These are phyloP conservation scores for Mycena galericulata DNA, from an alignment of 768 basidiomycete species.

Conservation along the genomic window DNA sequence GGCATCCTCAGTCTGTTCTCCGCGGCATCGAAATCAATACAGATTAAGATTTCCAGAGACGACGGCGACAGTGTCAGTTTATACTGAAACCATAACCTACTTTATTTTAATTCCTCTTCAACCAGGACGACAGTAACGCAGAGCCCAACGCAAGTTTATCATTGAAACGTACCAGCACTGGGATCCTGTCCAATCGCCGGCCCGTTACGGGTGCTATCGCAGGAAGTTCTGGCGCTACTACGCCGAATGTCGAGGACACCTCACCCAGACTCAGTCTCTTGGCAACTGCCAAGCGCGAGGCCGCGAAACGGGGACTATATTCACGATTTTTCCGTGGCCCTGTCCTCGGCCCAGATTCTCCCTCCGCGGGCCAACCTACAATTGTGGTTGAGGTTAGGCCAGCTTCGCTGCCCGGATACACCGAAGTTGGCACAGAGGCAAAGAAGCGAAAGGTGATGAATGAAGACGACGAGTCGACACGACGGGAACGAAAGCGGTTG, in stretches of 20 bases:
- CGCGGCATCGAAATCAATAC: constrained; percentile 86
- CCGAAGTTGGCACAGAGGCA: neutral
- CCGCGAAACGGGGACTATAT: constrained; percentile 82
- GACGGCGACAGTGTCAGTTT: constrained; percentile 56
- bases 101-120: constrained; percentile 3
- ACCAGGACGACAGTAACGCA: constrained; percentile 35
- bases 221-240: constrained; percentile 58
- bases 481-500: constrained; percentile 32
- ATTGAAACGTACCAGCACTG: constrained; percentile 74
- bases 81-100: constrained; percentile 13
- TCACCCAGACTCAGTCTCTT: constrained; percentile 63
- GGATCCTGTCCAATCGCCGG: constrained; percentile 80
- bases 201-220: constrained; percentile 65
- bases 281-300: constrained; percentile 78
- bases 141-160: constrained; percentile 34
- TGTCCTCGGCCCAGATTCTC: constrained; percentile 63
- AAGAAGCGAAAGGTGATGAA: constrained; percentile 35
- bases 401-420: constrained; percentile 1
- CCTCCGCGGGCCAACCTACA: neutral
- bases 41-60: constrained; percentile 70
- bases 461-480: constrained; percentile 31
- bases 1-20: constrained; percentile 75
- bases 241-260: constrained; percentile 47
- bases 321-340: constrained; percentile 86
- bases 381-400: neutral